Evolutionary conservation across 73 alveolate genomes (phyloP).

Genomic region (Paramecium tetraurelia): DNA sequence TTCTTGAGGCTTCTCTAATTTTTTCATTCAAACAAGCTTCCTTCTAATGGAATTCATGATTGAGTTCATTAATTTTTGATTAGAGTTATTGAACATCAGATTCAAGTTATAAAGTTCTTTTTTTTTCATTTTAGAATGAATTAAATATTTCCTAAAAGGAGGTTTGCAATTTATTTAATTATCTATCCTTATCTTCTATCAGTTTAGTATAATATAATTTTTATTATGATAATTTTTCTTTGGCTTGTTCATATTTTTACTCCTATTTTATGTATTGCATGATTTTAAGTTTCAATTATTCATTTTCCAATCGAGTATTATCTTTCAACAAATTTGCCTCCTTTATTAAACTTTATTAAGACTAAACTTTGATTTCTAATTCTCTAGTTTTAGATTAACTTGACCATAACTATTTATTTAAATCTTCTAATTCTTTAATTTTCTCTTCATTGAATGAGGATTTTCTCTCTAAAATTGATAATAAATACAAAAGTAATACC

Average conservation of each 20-base stretch:
- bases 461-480: background rate
- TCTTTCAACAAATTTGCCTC: background rate
- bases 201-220: background rate
- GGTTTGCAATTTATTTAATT: background rate
- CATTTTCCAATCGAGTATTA: background rate
- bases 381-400: background rate
- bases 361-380: background rate
- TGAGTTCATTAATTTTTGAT: constrained; percentile 4
- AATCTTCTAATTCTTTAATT: background rate
- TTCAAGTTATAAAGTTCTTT: background rate
- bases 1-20: constrained; percentile 30
- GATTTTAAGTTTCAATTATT: constrained; percentile 18
- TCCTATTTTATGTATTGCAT: background rate
- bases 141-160: background rate
- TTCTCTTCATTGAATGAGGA: background rate
- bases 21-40: background rate
- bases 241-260: background rate
- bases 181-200: constrained; percentile 3
- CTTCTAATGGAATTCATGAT: background rate
- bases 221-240: background rate
- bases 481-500: background rate
- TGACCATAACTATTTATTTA: background rate
- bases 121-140: background rate
- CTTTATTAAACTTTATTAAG: background rate
- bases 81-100: background rate